Evolutionary conservation across 257 asterid genomes (phyloP).

Genomic region (Linaria vulgaris): DNA sequence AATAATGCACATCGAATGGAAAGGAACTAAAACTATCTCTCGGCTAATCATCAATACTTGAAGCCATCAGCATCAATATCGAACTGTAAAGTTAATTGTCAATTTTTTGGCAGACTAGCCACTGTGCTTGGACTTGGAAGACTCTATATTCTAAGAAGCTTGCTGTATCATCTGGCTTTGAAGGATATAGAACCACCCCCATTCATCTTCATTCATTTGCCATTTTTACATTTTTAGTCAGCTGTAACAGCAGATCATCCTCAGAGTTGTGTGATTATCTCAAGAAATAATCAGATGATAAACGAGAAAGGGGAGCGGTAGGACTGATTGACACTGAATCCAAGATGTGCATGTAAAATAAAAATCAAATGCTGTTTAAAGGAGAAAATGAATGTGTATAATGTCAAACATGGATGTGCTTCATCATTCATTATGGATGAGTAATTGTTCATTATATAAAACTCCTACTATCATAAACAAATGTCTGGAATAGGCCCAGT

Average conservation of each 20-base stretch:
- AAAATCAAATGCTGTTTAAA: too few species aligned
- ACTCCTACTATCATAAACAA: too few species aligned
- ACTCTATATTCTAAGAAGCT: neutral
- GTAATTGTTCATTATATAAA: too few species aligned
- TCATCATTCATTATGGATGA: too few species aligned
- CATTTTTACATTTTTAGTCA: neutral
- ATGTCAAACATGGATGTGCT: too few species aligned
- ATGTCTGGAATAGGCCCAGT: too few species aligned
- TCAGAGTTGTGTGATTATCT: too few species aligned
- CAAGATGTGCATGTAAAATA: too few species aligned
- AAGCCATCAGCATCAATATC: constrained; percentile 1
- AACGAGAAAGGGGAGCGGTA: too few species aligned
- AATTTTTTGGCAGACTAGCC: neutral
- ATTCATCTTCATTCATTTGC: neutral
- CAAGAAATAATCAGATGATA: too few species aligned
- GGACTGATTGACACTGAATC: too few species aligned
- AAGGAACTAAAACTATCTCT: neutral
- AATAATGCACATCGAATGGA: constrained; percentile 1
- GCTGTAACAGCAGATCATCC: neutral
- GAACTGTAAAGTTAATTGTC: neutral
- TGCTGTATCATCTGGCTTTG: neutral
- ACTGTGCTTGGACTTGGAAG: neutral
- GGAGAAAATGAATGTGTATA: too few species aligned
- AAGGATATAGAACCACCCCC: neutral
- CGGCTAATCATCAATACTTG: neutral